These are phyloP conservation scores for Colletotrichum tanaceti DNA, from an alignment of 2,329 filamentous ascomycete species.

Conservation along the genomic window DNA sequence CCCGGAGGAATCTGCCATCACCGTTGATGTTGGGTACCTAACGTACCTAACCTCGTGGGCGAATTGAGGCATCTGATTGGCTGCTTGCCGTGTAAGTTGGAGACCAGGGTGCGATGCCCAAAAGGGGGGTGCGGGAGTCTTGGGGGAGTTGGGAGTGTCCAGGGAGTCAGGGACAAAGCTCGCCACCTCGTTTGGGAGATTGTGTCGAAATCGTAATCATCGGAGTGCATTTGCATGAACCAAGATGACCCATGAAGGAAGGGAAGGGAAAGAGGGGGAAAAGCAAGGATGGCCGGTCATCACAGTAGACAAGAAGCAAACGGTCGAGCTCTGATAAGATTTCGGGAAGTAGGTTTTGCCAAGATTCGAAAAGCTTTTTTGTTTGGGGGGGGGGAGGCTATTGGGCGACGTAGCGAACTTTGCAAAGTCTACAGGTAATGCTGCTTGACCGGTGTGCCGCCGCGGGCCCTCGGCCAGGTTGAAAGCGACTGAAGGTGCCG, in stretches of 20 bases:
- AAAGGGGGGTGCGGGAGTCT: neutral
- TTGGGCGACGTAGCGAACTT: neutral
- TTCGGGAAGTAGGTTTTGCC: constrained; percentile 3
- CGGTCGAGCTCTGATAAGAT: constrained; percentile 13
- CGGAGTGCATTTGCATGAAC: neutral
- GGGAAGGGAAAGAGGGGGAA: neutral
- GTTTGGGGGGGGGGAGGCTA: too few species aligned
- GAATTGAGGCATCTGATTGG: constrained; percentile 28
- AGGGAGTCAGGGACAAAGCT: too few species aligned
- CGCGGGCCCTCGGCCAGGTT: neutral
- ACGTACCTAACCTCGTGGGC: constrained; percentile 36
- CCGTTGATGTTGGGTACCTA: too few species aligned
- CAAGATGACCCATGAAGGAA: constrained; percentile 14
- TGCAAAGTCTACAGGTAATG: neutral
- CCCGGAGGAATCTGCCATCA: neutral
- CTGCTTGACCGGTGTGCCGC: neutral
- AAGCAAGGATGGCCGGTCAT: neutral
- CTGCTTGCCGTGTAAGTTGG: constrained; percentile 14
- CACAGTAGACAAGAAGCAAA: constrained; percentile 13
- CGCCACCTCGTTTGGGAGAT: constrained; percentile 14
- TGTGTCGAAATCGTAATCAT: constrained; percentile 18
- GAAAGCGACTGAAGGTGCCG: neutral
- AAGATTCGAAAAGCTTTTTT: constrained; percentile 29
- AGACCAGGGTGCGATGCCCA: constrained; percentile 11
- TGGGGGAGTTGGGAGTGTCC: too few species aligned